A percentile compares a stretch with the other conserved stretches of the same genome.
These are phyloP conservation scores for Colletotrichum camelliae DNA, from an alignment of 2,329 filamentous ascomycete species.

Conservation along the genomic window DNA sequence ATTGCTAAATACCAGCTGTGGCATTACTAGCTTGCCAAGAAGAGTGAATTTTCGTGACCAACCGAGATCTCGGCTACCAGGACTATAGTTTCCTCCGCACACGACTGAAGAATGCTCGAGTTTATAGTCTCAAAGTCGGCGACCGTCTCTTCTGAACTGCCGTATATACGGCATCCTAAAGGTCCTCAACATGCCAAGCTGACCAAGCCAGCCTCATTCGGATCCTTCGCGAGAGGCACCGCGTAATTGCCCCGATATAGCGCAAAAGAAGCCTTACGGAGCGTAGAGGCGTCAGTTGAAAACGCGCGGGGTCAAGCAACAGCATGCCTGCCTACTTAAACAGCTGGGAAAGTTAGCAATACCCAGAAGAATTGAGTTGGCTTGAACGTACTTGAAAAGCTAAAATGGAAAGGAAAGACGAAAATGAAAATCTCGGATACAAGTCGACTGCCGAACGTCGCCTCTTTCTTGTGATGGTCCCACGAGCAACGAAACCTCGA, in stretches of 20 bases:
- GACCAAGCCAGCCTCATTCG: neutral
- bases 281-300: neutral
- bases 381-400: neutral
- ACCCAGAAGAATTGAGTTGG: fast-evolving
- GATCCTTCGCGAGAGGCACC: neutral
- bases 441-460: neutral
- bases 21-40: neutral
- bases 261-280: neutral
- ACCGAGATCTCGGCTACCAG: neutral
- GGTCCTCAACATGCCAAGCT: neutral
- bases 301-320: neutral
- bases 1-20: neutral
- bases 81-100: neutral
- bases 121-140: neutral
- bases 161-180: neutral
- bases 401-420: neutral
- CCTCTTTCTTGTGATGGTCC: neutral
- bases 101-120: neutral
- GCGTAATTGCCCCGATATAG: neutral
- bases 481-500: neutral
- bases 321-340: neutral
- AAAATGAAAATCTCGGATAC: neutral
- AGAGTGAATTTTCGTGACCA: neutral
- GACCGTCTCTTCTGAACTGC: neutral
- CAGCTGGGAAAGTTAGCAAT: conserved; percentile 3